phyloP scores from a whole-genome alignment of 805 yeast genomes.

The Maudiozyma saulgeensis region DNA sequence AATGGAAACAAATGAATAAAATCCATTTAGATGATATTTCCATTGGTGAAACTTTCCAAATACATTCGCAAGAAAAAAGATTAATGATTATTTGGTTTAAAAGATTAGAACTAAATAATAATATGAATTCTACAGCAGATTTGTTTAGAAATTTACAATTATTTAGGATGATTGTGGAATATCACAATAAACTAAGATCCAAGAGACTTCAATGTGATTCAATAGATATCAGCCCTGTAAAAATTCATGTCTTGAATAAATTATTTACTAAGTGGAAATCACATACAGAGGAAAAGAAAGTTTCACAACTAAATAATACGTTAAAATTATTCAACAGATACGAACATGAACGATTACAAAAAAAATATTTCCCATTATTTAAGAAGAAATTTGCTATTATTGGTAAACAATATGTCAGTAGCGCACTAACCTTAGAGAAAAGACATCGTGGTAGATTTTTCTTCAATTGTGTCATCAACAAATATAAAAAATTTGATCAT shows the following conservation, averaged over 20 bases:
- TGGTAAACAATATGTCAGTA: background rate
- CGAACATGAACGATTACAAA: background rate
- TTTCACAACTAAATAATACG: background rate
- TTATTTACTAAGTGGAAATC: background rate
- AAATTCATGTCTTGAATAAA: background rate
- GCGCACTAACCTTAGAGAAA: background rate
- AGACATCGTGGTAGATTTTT: background rate
- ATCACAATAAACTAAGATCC: background rate
- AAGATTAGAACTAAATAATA: background rate
- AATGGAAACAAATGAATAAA: background rate
- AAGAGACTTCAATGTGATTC: background rate
- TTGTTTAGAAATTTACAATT: background rate
- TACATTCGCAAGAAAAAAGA: background rate
- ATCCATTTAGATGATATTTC: background rate
- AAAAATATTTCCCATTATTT: background rate
- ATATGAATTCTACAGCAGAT: background rate
- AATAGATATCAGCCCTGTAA: background rate
- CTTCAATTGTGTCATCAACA: background rate
- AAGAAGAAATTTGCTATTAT: background rate
- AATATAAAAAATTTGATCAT: background rate
- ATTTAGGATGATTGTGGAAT: background rate
- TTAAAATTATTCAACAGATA: background rate
- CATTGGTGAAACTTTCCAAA: no score
- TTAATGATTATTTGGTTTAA: background rate
- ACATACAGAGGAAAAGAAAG: background rate